Evolutionary conservation across 2,329 filamentous ascomycete genomes (phyloP).

Genomic region (Alternaria triticina): DNA sequence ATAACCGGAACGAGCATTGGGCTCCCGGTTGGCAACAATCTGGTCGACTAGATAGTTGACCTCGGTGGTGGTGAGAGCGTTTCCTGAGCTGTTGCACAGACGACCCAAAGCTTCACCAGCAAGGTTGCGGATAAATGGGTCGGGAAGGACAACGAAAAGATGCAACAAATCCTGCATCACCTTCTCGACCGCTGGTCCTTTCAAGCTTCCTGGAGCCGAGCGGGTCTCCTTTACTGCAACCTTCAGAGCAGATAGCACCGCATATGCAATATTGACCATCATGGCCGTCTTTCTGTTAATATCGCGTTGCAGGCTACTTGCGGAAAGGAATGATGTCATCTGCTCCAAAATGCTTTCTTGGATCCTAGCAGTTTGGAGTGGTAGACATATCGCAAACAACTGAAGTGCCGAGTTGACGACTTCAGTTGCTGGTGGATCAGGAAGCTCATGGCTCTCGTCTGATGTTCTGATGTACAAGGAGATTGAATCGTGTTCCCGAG

Average conservation of each 20-base stretch:
- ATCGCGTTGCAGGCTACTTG: slow-evolving; percentile 80
- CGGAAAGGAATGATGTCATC: slow-evolving; percentile 85
- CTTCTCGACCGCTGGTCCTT: slow-evolving; percentile 77
- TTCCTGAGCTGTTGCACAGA: slow-evolving; percentile 84
- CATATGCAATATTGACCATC: slow-evolving; percentile 85
- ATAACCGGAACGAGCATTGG: slow-evolving; percentile 90
- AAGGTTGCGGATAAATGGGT: slow-evolving; percentile 84
- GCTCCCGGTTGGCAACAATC: slow-evolving; percentile 92
- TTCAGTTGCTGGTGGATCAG: slow-evolving; percentile 86
- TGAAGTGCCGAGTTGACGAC: slow-evolving; percentile 95
- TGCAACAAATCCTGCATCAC: slow-evolving; percentile 73
- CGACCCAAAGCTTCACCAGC: slow-evolving; percentile 86
- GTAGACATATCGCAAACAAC: slow-evolving; percentile 88
- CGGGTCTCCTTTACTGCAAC: slow-evolving; percentile 83
- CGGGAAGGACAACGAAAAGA: slow-evolving; percentile 79
- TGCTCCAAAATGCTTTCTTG: slow-evolving; percentile 97
- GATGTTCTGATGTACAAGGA: slow-evolving; percentile 71
- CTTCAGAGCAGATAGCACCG: slow-evolving; percentile 79
- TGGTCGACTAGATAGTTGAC: slow-evolving; percentile 93
- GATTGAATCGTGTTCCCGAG: slow-evolving; percentile 88
- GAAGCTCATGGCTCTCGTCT: slow-evolving; percentile 57
- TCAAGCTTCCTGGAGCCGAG: slow-evolving; percentile 74
- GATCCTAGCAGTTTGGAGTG: slow-evolving; percentile 85
- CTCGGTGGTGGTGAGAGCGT: slow-evolving; percentile 84
- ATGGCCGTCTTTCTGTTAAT: slow-evolving; percentile 89